These are phyloP conservation scores for Phialophora tarda DNA, from an alignment of 2,329 filamentous ascomycete genomes.

Conservation along the genomic window DNA sequence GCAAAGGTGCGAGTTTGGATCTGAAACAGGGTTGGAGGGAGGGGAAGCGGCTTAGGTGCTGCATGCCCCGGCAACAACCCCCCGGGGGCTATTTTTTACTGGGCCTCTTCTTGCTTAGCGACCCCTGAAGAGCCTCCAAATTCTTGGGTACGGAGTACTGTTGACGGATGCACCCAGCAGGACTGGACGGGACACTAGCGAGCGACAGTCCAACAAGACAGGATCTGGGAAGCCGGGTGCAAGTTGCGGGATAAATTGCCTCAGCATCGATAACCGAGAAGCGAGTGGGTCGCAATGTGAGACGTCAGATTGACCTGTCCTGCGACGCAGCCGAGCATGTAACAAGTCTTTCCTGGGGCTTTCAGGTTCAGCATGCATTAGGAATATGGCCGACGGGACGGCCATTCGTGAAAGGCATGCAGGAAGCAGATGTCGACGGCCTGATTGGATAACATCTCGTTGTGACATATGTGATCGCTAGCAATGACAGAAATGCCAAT, in stretches of 20 bases:
- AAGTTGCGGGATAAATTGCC: conserved; percentile 7
- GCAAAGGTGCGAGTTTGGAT: background rate
- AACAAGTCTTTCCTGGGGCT: background rate
- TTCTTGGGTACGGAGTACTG: background rate
- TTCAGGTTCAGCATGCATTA: background rate
- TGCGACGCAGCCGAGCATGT: background rate
- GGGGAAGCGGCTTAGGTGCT: background rate
- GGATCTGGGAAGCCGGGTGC: conserved; percentile 4
- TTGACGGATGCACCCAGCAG: background rate
- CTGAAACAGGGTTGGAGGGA: background rate
- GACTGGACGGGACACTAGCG: background rate
- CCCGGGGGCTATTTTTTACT: background rate
- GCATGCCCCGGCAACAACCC: background rate
- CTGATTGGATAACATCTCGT: background rate
- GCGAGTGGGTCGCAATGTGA: background rate
- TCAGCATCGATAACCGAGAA: conserved; percentile 11
- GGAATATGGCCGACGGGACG: background rate
- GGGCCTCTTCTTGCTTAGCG: background rate
- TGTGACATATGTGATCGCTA: background rate
- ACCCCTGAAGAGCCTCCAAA: background rate
- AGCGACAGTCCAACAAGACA: background rate
- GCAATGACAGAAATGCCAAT: background rate
- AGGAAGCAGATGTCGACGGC: background rate
- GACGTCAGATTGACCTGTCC: background rate
- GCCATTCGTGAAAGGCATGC: background rate